Conservation (phyloP, 179 eudicot genomes). For the Beta macrorhiza region DNA sequence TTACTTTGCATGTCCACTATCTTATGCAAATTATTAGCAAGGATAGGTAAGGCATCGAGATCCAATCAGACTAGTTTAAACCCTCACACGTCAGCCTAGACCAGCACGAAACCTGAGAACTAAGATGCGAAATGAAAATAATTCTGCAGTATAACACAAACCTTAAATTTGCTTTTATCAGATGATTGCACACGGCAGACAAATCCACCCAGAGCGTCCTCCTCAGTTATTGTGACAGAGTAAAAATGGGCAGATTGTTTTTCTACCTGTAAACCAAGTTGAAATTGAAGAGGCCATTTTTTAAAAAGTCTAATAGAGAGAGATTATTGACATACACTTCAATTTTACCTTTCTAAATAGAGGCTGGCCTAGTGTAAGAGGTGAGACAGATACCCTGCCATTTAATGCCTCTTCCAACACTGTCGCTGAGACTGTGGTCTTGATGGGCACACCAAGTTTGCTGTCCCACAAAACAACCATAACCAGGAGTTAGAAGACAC, state of each 20-base stretch:
- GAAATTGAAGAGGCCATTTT: background rate
- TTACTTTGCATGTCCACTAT: background rate
- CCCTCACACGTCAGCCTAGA: background rate
- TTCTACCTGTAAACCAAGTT: slow-evolving; percentile 62
- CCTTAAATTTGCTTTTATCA: slow-evolving; percentile 96
- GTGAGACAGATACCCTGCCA: slow-evolving; percentile 60
- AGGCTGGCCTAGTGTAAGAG: slow-evolving; percentile 77
- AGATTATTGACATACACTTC: background rate
- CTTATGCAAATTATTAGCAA: background rate
- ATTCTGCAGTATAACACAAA: slow-evolving; percentile 28
- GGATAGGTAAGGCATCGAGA: background rate
- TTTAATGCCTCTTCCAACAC: slow-evolving; percentile 93
- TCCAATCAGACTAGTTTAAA: background rate
- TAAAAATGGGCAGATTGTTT: slow-evolving; percentile 95
- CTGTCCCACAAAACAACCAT: slow-evolving; percentile 32
- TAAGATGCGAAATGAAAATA: background rate
- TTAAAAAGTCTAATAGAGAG: background rate
- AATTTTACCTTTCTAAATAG: slow-evolving; percentile 48
- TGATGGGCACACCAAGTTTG: slow-evolving; percentile 97
- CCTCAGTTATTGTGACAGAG: slow-evolving; percentile 75
- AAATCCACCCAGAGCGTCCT: slow-evolving; percentile 77
- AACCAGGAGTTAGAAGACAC: slow-evolving; percentile 4
- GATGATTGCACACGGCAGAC: slow-evolving; percentile 84
- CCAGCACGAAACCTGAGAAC: background rate
- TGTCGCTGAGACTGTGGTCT: slow-evolving; percentile 92